These are phyloP conservation scores for Thielaviopsis populi DNA, from an alignment of 2,329 filamentous ascomycete species.

Conservation along the genomic window DNA sequence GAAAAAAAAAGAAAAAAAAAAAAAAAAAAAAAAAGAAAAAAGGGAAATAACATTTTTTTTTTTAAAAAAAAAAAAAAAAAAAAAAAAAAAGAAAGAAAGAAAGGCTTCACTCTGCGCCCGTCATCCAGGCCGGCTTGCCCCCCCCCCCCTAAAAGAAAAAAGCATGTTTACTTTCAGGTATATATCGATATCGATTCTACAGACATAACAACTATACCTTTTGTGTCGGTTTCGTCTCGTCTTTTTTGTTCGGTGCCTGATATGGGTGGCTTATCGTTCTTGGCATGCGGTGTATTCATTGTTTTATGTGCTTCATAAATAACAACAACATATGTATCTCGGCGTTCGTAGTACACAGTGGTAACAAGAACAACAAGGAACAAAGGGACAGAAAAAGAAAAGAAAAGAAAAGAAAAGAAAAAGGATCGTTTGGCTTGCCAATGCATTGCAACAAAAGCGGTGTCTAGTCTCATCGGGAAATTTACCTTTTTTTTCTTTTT, in stretches of 20 bases:
- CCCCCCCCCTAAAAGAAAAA: too few relatives aligned
- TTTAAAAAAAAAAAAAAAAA: too few relatives aligned
- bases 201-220: not conserved
- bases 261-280: not conserved
- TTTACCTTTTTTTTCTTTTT: not conserved
- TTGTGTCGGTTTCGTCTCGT: not conserved
- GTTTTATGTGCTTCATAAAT: not conserved
- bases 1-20: too few relatives aligned
- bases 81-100: too few relatives aligned
- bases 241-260: not conserved
- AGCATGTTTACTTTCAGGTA: not conserved
- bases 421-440: conserved; percentile 1
- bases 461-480: not conserved
- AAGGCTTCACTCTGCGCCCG: too few relatives aligned
- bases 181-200: too few relatives aligned
- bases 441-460: conserved; percentile 1
- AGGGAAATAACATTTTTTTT: not conserved
- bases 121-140: too few relatives aligned
- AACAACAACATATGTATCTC: not conserved
- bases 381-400: not conserved
- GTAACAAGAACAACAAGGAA: not conserved
- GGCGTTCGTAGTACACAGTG: not conserved
- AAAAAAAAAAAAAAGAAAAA: not conserved
- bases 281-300: not conserved
- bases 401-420: not conserved